Conservation (phyloP, 1,139 yeast species). For the Nematodospora anomalae region DNA sequence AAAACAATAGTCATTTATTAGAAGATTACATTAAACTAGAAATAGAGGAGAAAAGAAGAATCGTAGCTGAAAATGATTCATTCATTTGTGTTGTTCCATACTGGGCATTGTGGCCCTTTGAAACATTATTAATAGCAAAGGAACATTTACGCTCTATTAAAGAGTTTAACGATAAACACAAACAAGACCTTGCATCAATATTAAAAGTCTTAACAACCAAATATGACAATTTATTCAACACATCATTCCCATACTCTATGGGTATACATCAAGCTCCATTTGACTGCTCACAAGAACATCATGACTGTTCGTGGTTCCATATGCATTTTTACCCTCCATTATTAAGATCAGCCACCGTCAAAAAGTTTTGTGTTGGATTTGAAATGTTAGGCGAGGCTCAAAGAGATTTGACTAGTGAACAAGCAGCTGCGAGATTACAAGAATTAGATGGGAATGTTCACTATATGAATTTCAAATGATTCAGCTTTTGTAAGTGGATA, state of each 20-base stretch:
- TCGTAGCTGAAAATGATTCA: constrained; percentile 60
- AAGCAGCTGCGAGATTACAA: constrained; percentile 61
- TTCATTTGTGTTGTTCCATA: constrained; percentile 75
- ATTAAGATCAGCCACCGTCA: constrained; percentile 70
- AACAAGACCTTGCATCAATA: constrained; percentile 56
- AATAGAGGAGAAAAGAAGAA: constrained; percentile 48
- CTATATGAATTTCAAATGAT: constrained; percentile 20
- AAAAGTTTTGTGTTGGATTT: constrained; percentile 75
- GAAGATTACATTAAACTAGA: constrained; percentile 68
- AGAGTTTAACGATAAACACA: constrained; percentile 51
- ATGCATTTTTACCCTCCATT: constrained; percentile 81
- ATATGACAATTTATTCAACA: constrained; percentile 69
- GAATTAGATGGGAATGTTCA: constrained; percentile 44
- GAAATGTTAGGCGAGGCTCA: constrained; percentile 81
- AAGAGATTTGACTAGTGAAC: constrained; percentile 75
- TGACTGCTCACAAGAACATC: constrained; percentile 38
- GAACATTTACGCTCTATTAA: constrained; percentile 52
- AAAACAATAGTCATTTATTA: constrained; percentile 51
- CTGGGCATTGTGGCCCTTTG: constrained; percentile 87
- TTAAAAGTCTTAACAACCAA: constrained; percentile 58
- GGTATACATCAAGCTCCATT: constrained; percentile 76
- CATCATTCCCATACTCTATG: constrained; percentile 79
- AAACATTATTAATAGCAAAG: constrained; percentile 61
- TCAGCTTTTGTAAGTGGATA: too few species aligned
- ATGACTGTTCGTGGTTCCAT: constrained; percentile 61